Evolutionary conservation across 495 filamentous ascomycete species (phyloP).

Genomic region (Trichoderma asperelloides): DNA sequence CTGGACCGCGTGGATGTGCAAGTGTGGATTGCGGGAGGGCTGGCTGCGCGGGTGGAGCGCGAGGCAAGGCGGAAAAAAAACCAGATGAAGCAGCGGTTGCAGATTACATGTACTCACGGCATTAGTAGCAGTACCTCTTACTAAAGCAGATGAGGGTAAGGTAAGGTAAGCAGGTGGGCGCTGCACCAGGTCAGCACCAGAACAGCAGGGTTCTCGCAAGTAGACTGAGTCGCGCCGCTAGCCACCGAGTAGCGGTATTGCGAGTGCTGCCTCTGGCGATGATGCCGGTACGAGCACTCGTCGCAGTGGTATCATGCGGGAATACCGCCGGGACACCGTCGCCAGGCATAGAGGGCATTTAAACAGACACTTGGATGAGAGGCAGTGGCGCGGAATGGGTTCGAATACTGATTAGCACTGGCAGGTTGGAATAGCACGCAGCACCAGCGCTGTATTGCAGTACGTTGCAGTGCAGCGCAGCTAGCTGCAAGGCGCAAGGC

Average conservation of each 20-base stretch:
- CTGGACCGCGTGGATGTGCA: not conserved
- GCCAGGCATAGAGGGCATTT: too few relatives aligned
- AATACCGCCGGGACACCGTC: too few relatives aligned
- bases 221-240: not conserved
- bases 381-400: too few relatives aligned
- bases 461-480: not conserved
- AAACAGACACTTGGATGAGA: too few relatives aligned
- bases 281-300: too few relatives aligned
- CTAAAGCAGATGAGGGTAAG: too few relatives aligned
- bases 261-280: too few relatives aligned
- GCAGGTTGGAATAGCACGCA: too few relatives aligned
- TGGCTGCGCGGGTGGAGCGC: not conserved
- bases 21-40: slow-evolving; percentile 2
- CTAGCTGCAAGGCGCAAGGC: not conserved
- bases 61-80: slow-evolving; percentile 4
- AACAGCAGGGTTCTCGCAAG: not conserved
- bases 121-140: too few relatives aligned
- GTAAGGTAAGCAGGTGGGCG: not conserved
- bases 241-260: too few relatives aligned
- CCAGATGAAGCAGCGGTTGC: not conserved
- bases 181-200: not conserved
- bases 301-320: too few relatives aligned
- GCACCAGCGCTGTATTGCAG: not conserved
- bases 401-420: too few relatives aligned
- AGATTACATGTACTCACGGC: not conserved